Base-by-base conservation (phyloP, 2,329 filamentous ascomycete genomes). In the Myriosclerotinia duriaeana region DNA sequence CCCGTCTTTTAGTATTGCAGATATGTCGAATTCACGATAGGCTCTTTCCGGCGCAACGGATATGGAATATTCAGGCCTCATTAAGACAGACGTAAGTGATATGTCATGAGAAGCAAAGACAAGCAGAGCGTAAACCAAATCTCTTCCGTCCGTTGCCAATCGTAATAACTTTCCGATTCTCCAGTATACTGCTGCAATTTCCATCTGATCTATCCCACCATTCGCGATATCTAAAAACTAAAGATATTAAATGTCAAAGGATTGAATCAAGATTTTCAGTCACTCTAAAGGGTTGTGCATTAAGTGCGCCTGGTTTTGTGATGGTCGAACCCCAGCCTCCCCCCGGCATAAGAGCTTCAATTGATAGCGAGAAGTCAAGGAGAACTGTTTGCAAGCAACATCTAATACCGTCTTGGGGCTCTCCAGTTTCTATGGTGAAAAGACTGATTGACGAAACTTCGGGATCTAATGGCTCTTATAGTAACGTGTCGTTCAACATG, bases 191-290 rank as follows among this genome's bases (percentile, higher is more conserved):
- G 46, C 20, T n/a, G 17, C 46, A 48, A 7, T 2, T 48, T 48
- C 20, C 5, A n/a, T 48, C 46, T 22, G 7, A n/a, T 9, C 78
- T 70, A 36, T 73, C 76, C 65, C 79, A 80, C 75, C 79, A 81
- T 1, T 71, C 69, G 17, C 78, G 36, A 48, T 44, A 3, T 44
- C 53, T 3, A 26, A 50, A 17, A n/a, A 30, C 9, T 2, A n/a
- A 12, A 55, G 42, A n/a, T 30, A 40, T 50, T 3, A 64, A 46
- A 17, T 60, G 60, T 46, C 34, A 44, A 9, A 66, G 26, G 55
- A 66, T 63, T 58, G 44, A 30, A 20, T 30, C 42, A 5, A 69
- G 54, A 22, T 62, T 61, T 61, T 26, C 26, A 36, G 64, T 66
- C 22, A 66, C 44, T 1, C 22, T n/a, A 52, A 66, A 44, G 44